Base-by-base conservation (phyloP, 306 rosid genomes). In the Prunus fruticosa region DNA sequence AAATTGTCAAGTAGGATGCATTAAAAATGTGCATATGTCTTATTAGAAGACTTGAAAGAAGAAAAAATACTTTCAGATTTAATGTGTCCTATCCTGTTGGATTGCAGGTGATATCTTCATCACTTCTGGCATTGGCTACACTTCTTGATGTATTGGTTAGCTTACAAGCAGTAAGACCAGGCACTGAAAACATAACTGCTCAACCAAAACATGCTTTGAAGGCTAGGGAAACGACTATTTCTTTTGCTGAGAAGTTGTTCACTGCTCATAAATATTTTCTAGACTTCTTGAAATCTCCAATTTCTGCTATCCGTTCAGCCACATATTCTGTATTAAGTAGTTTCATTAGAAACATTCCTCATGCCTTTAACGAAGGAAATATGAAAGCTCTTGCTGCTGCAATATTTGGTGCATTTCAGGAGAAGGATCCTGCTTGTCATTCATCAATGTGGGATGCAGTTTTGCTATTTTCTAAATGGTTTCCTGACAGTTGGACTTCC, bases 391-490 rank as follows among this genome's bases (percentile, higher is more conserved):
- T 95, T 72, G 87, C 97, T 54, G 85, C 85, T 43, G 83, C 82
- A 51, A 84, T 95, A 78, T 93, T 95, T 73, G 98, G 97, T 85
- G 87, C 92, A 77, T 92, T 95, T 82, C 88, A 84, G 64, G 98
- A 95, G 93, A 95, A 86, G 84, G 96, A 90, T 62, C 91, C 96
- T 73, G 71, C 78, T 52, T 92, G 97, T 82, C 97, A 95, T 87
- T 82, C 96, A 47, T 81, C 96, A 73, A 88, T 95, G 97, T 95
- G 98, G 98, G 96, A 92, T 78, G 86, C 83, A 49, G 71, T 95
- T 73, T 79, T 95, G 83, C 91, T 92, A 57, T 92, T 92, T 83
- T 95, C 93, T 64, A 92, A 83, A 86, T 84, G 76, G 74, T 86
- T 92, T 81, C 98, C 97, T 2, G 90, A 74, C 71, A 79, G 93